Conservation (phyloP, 2,329 filamentous ascomycete species). For the Calonectria leucothoes region DNA sequence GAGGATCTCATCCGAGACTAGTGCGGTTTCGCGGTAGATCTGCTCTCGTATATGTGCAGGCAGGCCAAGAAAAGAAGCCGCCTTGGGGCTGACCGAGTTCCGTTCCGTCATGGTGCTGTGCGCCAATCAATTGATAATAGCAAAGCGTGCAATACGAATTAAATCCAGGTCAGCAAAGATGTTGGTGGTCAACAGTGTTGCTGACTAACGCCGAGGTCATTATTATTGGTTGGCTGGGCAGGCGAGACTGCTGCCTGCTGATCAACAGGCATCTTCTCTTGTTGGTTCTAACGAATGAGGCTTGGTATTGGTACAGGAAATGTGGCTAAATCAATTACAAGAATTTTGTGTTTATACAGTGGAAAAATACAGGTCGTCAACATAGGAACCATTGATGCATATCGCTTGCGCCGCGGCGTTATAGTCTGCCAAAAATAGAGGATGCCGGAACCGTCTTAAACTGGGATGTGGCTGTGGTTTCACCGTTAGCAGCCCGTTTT, state of each 20-base stretch:
- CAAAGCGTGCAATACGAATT: not conserved
- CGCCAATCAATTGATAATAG: not conserved
- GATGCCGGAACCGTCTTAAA: not conserved
- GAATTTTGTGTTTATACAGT: not conserved
- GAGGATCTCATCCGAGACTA: not conserved
- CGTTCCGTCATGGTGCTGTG: too few species aligned
- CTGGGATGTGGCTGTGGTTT: not conserved
- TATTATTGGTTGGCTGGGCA: not conserved
- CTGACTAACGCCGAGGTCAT: not conserved
- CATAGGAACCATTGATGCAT: not conserved
- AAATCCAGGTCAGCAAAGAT: not conserved
- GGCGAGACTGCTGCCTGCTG: not conserved
- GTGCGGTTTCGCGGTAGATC: not conserved
- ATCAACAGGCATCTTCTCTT: not conserved
- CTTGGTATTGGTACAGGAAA: not conserved
- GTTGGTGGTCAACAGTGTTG: not conserved
- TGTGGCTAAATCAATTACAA: not conserved
- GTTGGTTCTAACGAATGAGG: not conserved
- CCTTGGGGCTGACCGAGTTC: not conserved
- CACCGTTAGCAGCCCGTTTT: not conserved
- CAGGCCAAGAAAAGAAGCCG: not conserved
- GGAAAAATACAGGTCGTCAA: not conserved
- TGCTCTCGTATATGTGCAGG: not conserved
- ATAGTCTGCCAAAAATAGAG: not conserved
- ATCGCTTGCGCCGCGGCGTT: not conserved